Base-by-base conservation (phyloP, 441 rosid species). In the Mallotus japonicus region DNA sequence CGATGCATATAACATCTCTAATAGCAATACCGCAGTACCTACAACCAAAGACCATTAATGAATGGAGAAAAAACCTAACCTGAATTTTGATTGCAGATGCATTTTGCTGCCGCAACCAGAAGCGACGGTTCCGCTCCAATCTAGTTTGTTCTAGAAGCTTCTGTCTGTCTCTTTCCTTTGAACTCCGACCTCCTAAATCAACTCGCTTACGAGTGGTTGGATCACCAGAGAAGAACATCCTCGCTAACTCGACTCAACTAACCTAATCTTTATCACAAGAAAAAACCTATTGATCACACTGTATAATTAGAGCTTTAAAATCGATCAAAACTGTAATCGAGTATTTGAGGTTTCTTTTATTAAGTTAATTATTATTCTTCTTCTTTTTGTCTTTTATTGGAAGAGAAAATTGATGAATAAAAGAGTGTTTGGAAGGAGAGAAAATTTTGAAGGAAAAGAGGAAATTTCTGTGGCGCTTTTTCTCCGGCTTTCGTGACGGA, bases 121-220 rank as follows among this genome's bases (percentile, higher is more conserved):
- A 83, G 20, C 99, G 87, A 69, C 94, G 96, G 70, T 95, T 89
- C 5, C 99, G 88, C 84, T 95, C 97, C 86, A 87, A 79, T 66
- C 98, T 85, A 50, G 99, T 90, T 81, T 92, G 96, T 76, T 95
- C 98, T 9, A 95, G 81, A 83, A 95, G 99, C 85, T 95, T 95
- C 84, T 91, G 89, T 56, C 93, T 88, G 68, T 95, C 99, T 77
- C 97, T 86, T 84, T 95, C 97, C 81, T 95, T 95, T 6, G 96
- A 82, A 70, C 99, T 93, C 84, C 97, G 89, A 61, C 99, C 99
- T 55, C 99, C 99, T 78, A 95, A 87, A 82, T 91, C 99, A 55
- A 95, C 99, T 73, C 99, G 90, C 82, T 91, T 95, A 78, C 98
- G 89, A 71, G 92, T 86, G 44, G 95, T 85, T 4, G 98, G 86